Percentiles rank a stretch among this genome's conserved stretches.
These are phyloP conservation scores for Boletus rubroflammeus DNA, from an alignment of 768 basidiomycete species.

Conservation along the genomic window DNA sequence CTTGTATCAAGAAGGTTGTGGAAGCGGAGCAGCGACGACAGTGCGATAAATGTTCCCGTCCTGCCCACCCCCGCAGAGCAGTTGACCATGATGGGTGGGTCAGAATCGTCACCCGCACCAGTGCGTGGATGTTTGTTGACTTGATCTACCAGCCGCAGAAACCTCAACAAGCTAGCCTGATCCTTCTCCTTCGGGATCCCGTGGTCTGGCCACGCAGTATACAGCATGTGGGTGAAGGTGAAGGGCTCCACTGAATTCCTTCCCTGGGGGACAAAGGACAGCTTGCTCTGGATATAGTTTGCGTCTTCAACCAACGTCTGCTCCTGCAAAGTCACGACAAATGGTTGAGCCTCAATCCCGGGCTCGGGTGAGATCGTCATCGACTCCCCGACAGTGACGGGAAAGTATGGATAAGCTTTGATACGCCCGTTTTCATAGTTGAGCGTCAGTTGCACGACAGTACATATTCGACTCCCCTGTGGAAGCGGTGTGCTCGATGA, in stretches of 20 bases:
- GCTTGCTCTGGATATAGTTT: constrained; percentile 56
- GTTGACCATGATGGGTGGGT: constrained; percentile 77
- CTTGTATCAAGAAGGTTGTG: constrained; percentile 41
- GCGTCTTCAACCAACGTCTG: constrained; percentile 48
- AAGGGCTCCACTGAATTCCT: constrained; percentile 33
- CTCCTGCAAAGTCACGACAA: constrained; percentile 57
- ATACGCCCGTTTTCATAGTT: constrained; percentile 63
- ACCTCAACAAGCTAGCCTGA: constrained; percentile 54
- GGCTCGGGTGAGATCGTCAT: constrained; percentile 44
- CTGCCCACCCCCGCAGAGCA: constrained; percentile 89
- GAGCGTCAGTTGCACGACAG: constrained; percentile 79
- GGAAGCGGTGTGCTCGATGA: constrained; percentile 31
- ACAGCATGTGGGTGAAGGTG: constrained; percentile 69
- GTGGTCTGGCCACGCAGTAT: constrained; percentile 80
- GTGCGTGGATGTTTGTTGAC: constrained; percentile 48
- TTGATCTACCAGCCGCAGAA: constrained; percentile 60
- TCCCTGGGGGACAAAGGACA: constrained; percentile 47
- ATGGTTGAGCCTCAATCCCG: constrained; percentile 37
- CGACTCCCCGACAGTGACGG: constrained; percentile 52
- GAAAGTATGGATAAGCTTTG: constrained; percentile 81
- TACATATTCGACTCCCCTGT: constrained; percentile 51
- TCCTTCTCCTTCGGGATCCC: constrained; percentile 69
- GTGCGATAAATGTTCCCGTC: constrained; percentile 81
- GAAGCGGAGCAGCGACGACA: constrained; percentile 72
- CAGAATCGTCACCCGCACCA: constrained; percentile 39